A percentile compares a stretch with the other conserved stretches of the same genome.
Evolutionary conservation across 139 green algal genomes (phyloP).

Genomic region (Chlorella sorokiniana): DNA sequence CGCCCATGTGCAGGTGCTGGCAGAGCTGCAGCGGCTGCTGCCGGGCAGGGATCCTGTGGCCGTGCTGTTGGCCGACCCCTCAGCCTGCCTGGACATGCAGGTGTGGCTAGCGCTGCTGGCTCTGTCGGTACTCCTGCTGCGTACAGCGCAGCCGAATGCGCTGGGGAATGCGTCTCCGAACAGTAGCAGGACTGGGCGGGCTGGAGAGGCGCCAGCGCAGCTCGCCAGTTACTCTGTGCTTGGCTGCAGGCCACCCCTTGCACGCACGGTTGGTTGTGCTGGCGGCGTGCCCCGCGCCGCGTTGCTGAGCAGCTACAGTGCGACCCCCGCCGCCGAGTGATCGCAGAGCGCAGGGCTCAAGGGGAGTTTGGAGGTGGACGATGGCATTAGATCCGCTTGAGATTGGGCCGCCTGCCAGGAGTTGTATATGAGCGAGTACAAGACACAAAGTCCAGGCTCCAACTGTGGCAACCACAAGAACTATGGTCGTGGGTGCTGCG

Average conservation of each 20-base stretch:
- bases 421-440: neutral
- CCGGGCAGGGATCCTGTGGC: neutral
- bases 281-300: too few species aligned
- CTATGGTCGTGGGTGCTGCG: too few species aligned
- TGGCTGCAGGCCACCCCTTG: too few species aligned
- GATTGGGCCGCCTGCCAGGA: too few species aligned
- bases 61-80: neutral
- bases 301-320: neutral
- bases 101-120: too few species aligned
- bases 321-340: slow-evolving; percentile 4
- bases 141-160: too few species aligned
- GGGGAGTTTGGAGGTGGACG: slow-evolving; percentile 42
- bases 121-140: too few species aligned
- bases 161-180: neutral
- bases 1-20: neutral
- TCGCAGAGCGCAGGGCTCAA: slow-evolving; percentile 44
- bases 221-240: too few species aligned
- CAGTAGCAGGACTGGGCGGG: neutral
- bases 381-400: slow-evolving; percentile 10
- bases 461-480: too few species aligned
- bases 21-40: slow-evolving; percentile 22
- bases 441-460: neutral
- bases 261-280: too few species aligned
- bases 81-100: slow-evolving; percentile 19
- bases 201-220: too few species aligned